Conservation (phyloP, 225 moss, liverwort and hornwort genomes). For the Sphagnum contortum region DNA sequence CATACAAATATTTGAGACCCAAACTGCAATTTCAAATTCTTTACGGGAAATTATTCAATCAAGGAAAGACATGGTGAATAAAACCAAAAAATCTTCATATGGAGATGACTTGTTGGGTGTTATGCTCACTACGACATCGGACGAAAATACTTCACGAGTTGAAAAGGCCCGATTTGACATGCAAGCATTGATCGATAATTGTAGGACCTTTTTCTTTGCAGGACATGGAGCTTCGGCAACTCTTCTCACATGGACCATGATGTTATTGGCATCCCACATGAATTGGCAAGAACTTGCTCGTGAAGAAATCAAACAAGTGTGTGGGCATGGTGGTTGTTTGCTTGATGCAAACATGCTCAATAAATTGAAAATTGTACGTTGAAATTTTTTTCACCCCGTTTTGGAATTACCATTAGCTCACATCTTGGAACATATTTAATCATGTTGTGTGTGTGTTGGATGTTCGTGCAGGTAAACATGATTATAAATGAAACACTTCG, state of each 20-base stretch:
- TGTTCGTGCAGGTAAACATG: constrained; percentile 3
- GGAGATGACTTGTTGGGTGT: constrained; percentile 6
- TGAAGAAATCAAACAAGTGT: background rate
- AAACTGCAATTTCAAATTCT: background rate
- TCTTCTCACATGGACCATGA: constrained; percentile 1
- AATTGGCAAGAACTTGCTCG: constrained; percentile 5
- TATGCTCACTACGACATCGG: constrained; percentile 2
- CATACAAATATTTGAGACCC: background rate
- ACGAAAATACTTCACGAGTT: background rate
- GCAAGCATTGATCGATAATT: constrained; percentile 1
- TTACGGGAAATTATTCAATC: background rate
- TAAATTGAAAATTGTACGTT: background rate
- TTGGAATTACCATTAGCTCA: too few species aligned
- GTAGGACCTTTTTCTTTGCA: constrained; percentile 3
- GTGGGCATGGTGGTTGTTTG: too few species aligned
- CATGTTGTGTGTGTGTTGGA: too few species aligned
- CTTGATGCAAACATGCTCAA: too few species aligned
- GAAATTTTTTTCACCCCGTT: too few species aligned
- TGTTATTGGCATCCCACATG: background rate
- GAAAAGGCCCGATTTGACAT: constrained; percentile 1
- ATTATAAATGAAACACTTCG: constrained; percentile 6
- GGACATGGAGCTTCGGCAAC: background rate
- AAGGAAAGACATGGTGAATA: background rate
- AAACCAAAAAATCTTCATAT: background rate
- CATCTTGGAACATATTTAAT: too few species aligned